These are phyloP conservation scores for Tillandsia fasciculata DNA, from an alignment of 176 grass and related monocot genomes.

Conservation along the genomic window DNA sequence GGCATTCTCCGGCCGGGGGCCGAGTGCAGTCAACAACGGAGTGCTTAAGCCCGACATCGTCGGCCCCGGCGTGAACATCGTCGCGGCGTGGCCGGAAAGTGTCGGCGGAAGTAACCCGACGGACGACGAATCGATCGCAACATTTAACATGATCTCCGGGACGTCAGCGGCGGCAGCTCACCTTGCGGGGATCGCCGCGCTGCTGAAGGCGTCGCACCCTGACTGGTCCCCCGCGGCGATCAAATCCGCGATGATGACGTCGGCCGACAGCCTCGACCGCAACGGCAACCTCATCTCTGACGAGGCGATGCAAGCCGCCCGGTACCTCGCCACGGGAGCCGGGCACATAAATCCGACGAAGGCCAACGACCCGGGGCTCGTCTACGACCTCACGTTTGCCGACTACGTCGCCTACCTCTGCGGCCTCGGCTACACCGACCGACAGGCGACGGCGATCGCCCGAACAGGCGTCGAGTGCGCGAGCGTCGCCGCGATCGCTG, in stretches of 20 bases:
- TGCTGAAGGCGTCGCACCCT: constrained; percentile 8
- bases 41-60: constrained; percentile 14
- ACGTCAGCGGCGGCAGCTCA: constrained; percentile 1
- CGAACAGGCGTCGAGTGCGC: background rate
- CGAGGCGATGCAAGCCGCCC: background rate
- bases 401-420: constrained; percentile 15
- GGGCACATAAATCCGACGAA: constrained; percentile 6
- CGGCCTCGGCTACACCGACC: constrained; percentile 8
- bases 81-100: constrained; percentile 6
- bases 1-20: constrained; percentile 7
- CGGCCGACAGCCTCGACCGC: background rate
- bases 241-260: constrained; percentile 13
- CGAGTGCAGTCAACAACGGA: background rate
- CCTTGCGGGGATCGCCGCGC: constrained; percentile 7
- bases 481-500: background rate
- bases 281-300: constrained; percentile 3
- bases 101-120: background rate
- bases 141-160: constrained; percentile 15
- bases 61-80: constrained; percentile 9
- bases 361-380: constrained; percentile 6
- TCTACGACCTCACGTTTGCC: constrained; percentile 4
- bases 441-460: background rate
- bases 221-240: constrained; percentile 15
- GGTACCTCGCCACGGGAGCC: background rate
- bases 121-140: background rate